These are phyloP conservation scores for Seminavis robusta DNA, from an alignment of 108 stramenopile genomes.

Conservation along the genomic window DNA sequence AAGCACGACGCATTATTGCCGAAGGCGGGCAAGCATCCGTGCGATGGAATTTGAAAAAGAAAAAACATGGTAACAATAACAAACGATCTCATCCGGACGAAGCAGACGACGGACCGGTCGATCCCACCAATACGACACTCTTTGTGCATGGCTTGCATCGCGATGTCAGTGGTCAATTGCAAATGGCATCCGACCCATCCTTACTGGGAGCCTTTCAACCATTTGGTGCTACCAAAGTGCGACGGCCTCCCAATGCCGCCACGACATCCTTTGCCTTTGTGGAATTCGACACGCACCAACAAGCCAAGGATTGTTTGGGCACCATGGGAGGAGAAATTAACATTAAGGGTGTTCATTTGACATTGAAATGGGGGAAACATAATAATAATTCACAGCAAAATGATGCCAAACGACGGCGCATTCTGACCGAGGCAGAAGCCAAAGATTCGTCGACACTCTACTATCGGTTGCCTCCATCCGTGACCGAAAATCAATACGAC, in stretches of 20 bases:
- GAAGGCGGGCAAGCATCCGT: conserved; percentile 25
- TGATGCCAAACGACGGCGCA: conserved; percentile 31
- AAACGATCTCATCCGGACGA: conserved; percentile 27
- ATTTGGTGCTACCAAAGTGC: conserved; percentile 41
- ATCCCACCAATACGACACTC: conserved; percentile 57
- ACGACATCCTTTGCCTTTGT: conserved; percentile 70
- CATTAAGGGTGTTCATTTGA: conserved; percentile 50
- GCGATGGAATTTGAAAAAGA: conserved; percentile 32
- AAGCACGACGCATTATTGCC: conserved; percentile 41
- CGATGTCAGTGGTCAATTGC: conserved; percentile 59
- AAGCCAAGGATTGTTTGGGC: conserved; percentile 58
- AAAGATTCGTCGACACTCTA: conserved; percentile 74
- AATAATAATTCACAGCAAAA: conserved; percentile 4
- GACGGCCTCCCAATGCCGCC: conserved; percentile 41
- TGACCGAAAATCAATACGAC: conserved; percentile 18
- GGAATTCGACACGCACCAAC: conserved; percentile 69
- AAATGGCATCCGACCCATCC: conserved; percentile 28
- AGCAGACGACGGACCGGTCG: conserved; percentile 30
- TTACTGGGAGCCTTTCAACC: conserved; percentile 57
- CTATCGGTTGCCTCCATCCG: conserved; percentile 50
- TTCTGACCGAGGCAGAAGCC: conserved; percentile 71
- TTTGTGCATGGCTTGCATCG: conserved; percentile 79
- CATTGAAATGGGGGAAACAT: conserved; percentile 65
- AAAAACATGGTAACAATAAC: conserved; percentile 12
- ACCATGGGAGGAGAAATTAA: conserved; percentile 39